Base-by-base conservation (phyloP, 345 rosid species). In the Linum tenue region DNA sequence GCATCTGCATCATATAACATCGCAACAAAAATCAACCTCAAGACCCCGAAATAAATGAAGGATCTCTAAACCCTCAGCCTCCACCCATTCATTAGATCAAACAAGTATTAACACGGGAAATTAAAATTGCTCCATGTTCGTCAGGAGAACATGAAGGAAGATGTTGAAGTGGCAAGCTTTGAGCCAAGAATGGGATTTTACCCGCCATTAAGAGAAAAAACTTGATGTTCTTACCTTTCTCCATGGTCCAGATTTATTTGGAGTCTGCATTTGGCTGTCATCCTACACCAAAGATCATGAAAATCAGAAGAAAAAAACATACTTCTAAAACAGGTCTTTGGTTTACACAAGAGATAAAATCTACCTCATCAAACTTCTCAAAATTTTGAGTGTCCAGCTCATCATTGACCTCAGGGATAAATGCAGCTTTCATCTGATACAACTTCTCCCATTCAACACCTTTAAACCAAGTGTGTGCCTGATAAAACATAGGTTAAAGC, bases 221-320 rank as follows among this genome's bases (percentile, higher is more conserved):
- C 1, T 3, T 55, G 39, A 56, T 59, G 10, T 4, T 72, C 85
- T 10, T 16, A 75, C 78, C 78, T 75, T 75, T 44, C 78, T 70
- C 78, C 78, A 75, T 8, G 78, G 78, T 63, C 78, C 78, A 67
- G 78, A 65, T 62, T 55, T 75, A 17, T 70, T 42, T 31, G 78
- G 63, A 40, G 71, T 67, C 31, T 63, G 66, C 40, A 66, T 64
- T 66, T 75, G 78, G 55, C 59, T 67, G 41, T 75, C 78, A 57
- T 17, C 63, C 78, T 75, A 60, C 67, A 69, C 37, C 39, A 69
- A 40, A 22, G 56, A 43, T 43, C 39, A 38, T 51, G 51, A 63
- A 66, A 39, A 41, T 67, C 1, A 69, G 62, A 22, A 22, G 31
- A 22, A 8, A 50, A 66, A 37, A 50, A 41, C 37, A 58, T 40